A percentile compares a stretch with the other conserved stretches of the same genome.
phyloP scores from a whole-genome alignment of 75 land plant species.

The Cryptomeria japonica region DNA sequence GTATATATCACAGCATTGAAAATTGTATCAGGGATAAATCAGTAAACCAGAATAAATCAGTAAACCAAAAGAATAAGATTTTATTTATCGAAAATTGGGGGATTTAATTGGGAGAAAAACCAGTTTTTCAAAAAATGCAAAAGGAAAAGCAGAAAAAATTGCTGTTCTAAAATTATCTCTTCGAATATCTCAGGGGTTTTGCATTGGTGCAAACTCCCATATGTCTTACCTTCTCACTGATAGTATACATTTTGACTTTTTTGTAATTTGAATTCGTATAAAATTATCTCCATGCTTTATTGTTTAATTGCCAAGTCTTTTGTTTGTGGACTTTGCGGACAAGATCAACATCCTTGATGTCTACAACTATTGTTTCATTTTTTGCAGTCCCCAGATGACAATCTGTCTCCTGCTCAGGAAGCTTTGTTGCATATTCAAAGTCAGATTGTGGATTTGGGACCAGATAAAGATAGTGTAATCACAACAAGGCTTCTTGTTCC shows the following conservation, averaged over 20 bases:
- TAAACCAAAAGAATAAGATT: too few relatives aligned
- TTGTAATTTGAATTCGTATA: background rate
- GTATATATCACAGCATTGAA: too few relatives aligned
- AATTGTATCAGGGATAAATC: too few relatives aligned
- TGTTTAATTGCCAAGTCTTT: background rate
- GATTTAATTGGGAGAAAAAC: too few relatives aligned
- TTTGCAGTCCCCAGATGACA: constrained; percentile 44
- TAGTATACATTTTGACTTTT: background rate
- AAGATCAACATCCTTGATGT: background rate
- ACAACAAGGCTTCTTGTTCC: constrained; percentile 50
- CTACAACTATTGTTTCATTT: constrained; percentile 1
- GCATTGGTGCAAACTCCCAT: background rate
- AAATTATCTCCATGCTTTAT: background rate
- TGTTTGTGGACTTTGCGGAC: background rate
- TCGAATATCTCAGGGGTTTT: background rate
- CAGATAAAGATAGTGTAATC: constrained; percentile 29
- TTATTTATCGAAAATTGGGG: too few relatives aligned
- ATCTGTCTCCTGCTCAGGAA: constrained; percentile 61
- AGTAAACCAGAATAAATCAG: too few relatives aligned
- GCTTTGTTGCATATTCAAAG: constrained; percentile 53
- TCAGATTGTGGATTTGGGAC: constrained; percentile 28
- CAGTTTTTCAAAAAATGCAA: too few relatives aligned
- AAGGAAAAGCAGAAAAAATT: too few relatives aligned
- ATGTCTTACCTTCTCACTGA: background rate
- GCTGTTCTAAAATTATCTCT: background rate